Evolutionary conservation across 768 basidiomycete genomes (phyloP), one percentile per base, ranked within the genome.

Genomic region (Kwoniella sp.): DNA sequence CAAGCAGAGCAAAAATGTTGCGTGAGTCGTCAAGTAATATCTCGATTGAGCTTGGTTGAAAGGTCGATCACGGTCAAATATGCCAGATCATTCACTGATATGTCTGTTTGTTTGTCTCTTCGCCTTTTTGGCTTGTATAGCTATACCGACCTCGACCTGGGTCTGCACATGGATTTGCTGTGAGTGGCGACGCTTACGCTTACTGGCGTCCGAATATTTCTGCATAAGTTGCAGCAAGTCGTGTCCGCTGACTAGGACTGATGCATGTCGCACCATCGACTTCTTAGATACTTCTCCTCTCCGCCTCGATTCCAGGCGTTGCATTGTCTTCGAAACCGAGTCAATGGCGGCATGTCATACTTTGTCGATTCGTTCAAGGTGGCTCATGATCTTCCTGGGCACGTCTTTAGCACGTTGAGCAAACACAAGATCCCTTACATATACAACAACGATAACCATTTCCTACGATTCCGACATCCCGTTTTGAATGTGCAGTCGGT

Each of bases 221-320:
- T n/a, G n/a, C n/a, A n/a, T n/a, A n/a, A n/a, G n/a, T n/a, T n/a
- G n/a, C n/a, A n/a, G n/a, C n/a, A n/a, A n/a, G n/a, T n/a, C n/a
- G n/a, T n/a, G n/a, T n/a, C n/a, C n/a, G n/a, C n/a, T n/a, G n/a
- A n/a, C n/a, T n/a, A n/a, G n/a, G n/a, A n/a, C n/a, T n/a, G n/a
- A n/a, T n/a, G n/a, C n/a, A n/a, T n/a, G n/a, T n/a, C n/a, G n/a
- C n/a, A n/a, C n/a, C n/a, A n/a, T n/a, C n/a, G n/a, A n/a, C n/a
- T 4, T 21, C 26, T 29, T 48, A 94, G 93, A 56, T 96, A 97
- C 80, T 94, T 93, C 72, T 85, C 91, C 68, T 84, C 88, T 66
- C 95, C 95, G 0, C 95, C 95, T 0, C 87, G 90, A 22, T 93
- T 90, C 80, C 95, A 98, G 77, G 85, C 93, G 64, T 84, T 99